These are phyloP conservation scores for Pinus albicaulis DNA, from an alignment of 75 land plant species.

Conservation along the genomic window DNA sequence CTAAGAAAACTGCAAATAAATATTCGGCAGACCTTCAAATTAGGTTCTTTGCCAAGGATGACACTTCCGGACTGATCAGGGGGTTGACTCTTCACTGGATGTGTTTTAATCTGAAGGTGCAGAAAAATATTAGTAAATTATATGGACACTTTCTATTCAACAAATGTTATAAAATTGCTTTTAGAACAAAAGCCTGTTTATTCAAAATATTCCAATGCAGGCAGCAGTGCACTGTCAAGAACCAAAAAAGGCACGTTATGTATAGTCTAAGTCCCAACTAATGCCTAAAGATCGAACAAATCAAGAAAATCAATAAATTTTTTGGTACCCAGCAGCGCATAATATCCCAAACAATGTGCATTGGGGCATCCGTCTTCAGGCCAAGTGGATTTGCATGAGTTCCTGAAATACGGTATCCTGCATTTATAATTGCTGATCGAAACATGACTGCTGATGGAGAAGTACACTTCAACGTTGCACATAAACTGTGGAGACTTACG, in stretches of 20 bases:
- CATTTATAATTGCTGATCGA: conserved; percentile 95
- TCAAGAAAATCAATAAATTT: background rate
- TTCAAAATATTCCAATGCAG: no score
- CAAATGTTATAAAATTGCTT: no score
- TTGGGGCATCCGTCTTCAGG: conserved; percentile 93
- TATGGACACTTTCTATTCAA: no score
- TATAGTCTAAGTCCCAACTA: no score
- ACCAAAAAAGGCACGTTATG: no score
- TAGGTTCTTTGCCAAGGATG: conserved; percentile 84
- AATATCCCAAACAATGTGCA: conserved; percentile 98
- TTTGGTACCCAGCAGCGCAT: conserved; percentile 99
- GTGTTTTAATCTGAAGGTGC: conserved; percentile 58
- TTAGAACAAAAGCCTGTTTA: no score
- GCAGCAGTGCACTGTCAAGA: no score
- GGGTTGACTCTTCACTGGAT: conserved; percentile 89
- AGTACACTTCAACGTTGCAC: conserved; percentile 94
- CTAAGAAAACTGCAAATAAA: background rate
- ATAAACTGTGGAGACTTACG: conserved; percentile 80
- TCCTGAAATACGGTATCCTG: conserved; percentile 96
- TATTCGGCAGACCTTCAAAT: conserved; percentile 49
- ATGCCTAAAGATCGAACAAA: conserved; percentile 4
- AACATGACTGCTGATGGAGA: conserved; percentile 88
- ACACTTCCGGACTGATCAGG: conserved; percentile 76
- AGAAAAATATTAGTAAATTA: no score
- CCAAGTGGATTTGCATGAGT: conserved; percentile 91